Percentiles rank a stretch among this genome's conserved stretches.
These are phyloP conservation scores for Grigorovia yakushimaensis DNA, from an alignment of 805 yeast genomes.

Conservation along the genomic window DNA sequence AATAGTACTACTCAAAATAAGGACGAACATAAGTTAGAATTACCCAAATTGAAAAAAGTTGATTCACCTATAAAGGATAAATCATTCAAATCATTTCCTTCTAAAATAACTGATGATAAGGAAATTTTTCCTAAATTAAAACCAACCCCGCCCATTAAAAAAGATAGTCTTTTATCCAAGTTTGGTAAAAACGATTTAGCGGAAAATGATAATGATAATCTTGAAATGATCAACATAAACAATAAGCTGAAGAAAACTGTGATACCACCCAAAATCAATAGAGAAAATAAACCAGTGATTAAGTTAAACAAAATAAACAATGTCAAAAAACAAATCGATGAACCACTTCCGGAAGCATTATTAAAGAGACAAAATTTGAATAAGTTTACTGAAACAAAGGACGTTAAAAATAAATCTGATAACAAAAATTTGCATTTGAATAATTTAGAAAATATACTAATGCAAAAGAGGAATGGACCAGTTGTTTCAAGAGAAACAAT, in stretches of 20 bases:
- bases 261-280: neutral
- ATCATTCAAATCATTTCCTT: neutral
- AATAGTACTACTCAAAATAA: neutral
- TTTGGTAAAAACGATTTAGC: neutral
- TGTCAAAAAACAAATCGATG: neutral
- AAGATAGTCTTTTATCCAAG: neutral
- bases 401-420: slow-evolving; percentile 12
- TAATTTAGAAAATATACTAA: slow-evolving; percentile 6
- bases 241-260: neutral
- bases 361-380: slow-evolving; percentile 5
- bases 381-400: neutral
- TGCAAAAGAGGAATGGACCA: neutral
- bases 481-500: no score
- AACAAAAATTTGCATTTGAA: slow-evolving; percentile 24
- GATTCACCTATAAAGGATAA: neutral
- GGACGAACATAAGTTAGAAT: neutral
- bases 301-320: slow-evolving; percentile 6
- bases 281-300: slow-evolving; percentile 5
- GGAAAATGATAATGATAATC: neutral
- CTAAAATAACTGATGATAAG: neutral
- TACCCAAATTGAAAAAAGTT: slow-evolving; percentile 12
- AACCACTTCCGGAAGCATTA: slow-evolving; percentile 17
- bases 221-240: neutral
- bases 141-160: neutral
- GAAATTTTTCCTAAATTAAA: neutral